Evolutionary conservation across 176 grass and related monocot genomes (phyloP).

Genomic region (Oryza glumipatula): DNA sequence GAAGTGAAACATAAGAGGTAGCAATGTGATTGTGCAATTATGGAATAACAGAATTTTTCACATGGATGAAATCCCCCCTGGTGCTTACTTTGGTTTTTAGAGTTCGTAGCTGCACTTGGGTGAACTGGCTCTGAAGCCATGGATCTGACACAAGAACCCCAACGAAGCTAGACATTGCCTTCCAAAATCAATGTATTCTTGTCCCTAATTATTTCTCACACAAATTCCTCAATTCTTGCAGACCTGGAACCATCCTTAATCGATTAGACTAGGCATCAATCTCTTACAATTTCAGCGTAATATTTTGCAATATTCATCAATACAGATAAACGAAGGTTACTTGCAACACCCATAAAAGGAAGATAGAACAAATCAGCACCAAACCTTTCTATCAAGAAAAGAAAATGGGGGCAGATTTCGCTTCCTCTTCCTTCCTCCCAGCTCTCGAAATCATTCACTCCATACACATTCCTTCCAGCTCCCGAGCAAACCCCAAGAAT

Average conservation of each 20-base stretch:
- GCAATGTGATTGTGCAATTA: not conserved
- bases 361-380: not conserved
- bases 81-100: constrained; percentile 79
- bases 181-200: constrained; percentile 13
- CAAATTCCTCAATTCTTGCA: not conserved
- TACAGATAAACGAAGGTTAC: not conserved
- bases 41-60: not conserved
- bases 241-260: not conserved
- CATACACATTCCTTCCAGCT: constrained; percentile 6
- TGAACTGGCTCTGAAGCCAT: constrained; percentile 92
- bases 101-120: constrained; percentile 91
- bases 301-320: not conserved
- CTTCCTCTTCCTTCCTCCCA: not conserved
- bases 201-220: not conserved
- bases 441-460: constrained; percentile 25
- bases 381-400: constrained; percentile 31
- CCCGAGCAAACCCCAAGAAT: constrained; percentile 35
- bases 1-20: not conserved
- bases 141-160: constrained; percentile 93
- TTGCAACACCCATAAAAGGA: not conserved
- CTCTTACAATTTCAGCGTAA: not conserved
- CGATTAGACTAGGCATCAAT: not conserved
- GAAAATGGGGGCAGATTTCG: not conserved
- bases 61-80: not conserved
- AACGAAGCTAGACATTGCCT: constrained; percentile 74